A percentile compares a stretch with the other conserved stretches of the same genome.
Conservation (phyloP, 768 basidiomycete species). For the Lentinula edodes region DNA sequence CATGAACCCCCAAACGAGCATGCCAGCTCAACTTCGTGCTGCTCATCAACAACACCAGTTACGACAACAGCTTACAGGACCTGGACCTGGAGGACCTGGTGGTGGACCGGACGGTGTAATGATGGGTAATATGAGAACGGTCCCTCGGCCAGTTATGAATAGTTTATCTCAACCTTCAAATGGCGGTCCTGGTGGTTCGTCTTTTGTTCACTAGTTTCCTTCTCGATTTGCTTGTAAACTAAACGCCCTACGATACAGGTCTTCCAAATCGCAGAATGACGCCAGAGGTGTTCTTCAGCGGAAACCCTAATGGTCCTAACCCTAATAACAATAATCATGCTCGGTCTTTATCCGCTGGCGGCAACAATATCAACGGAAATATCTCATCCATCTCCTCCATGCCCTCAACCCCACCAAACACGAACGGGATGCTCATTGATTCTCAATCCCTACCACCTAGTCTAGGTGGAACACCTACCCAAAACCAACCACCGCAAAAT, state of each 20-base stretch:
- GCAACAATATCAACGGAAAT: too few species aligned
- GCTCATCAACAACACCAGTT: constrained; percentile 17
- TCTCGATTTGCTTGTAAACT: too few species aligned
- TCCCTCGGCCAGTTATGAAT: constrained; percentile 38
- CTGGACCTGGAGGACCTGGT: background rate
- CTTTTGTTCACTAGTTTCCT: constrained; percentile 27
- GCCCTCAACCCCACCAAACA: constrained; percentile 42
- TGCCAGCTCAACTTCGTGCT: constrained; percentile 33
- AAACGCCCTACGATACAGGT: constrained; percentile 14
- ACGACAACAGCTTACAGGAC: constrained; percentile 17
- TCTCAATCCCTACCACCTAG: too few species aligned
- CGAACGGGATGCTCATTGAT: too few species aligned
- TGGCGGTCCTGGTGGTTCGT: constrained; percentile 15
- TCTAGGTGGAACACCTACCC: constrained; percentile 27
- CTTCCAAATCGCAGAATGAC: constrained; percentile 38
- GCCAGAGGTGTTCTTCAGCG: constrained; percentile 25
- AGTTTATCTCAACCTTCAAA: constrained; percentile 30
- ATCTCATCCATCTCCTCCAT: constrained; percentile 20
- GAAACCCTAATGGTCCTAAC: background rate
- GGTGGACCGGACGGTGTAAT: constrained; percentile 8
- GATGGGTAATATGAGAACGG: background rate
- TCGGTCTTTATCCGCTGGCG: too few species aligned
- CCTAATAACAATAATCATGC: background rate
- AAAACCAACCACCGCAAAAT: constrained; percentile 30
- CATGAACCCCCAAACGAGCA: constrained; percentile 38